phyloP scores from a whole-genome alignment of 768 basidiomycete species.

The Mycena leptocephala region DNA sequence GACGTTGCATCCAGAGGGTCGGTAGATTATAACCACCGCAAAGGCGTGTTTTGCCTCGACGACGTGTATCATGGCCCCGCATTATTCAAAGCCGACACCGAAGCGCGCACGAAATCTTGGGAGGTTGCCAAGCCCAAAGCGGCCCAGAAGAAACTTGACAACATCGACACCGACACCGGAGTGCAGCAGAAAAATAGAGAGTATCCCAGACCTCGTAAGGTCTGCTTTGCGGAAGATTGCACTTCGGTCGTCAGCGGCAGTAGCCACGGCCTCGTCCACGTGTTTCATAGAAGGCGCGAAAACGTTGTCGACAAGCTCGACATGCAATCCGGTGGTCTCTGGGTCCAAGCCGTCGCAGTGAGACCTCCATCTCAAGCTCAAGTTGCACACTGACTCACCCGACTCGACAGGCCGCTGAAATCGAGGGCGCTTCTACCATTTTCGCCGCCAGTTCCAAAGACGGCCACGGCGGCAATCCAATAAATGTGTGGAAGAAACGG shows the following conservation, averaged over 20 bases:
- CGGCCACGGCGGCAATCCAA: background rate
- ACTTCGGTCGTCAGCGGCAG: slow-evolving; percentile 25
- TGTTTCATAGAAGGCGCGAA: slow-evolving; percentile 12
- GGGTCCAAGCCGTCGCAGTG: slow-evolving; percentile 22
- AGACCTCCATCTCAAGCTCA: background rate
- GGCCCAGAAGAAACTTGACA: background rate
- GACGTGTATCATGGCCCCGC: slow-evolving; percentile 4
- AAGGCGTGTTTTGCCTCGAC: slow-evolving; percentile 31
- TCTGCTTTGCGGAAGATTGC: slow-evolving; percentile 23
- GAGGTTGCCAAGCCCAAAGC: background rate
- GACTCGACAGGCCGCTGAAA: background rate
- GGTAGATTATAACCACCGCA: slow-evolving; percentile 12
- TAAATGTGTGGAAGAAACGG: slow-evolving; percentile 3
- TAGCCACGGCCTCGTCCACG: slow-evolving; percentile 34
- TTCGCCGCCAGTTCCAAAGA: slow-evolving; percentile 18
- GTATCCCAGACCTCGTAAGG: slow-evolving; percentile 8
- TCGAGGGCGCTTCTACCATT: slow-evolving; percentile 3
- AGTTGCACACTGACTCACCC: background rate
- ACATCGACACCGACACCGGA: background rate
- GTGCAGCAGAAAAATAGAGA: no score
- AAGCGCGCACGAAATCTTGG: background rate
- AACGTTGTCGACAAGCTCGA: background rate
- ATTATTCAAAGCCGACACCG: background rate
- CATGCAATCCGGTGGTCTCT: background rate
- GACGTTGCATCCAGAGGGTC: slow-evolving; percentile 25